These are phyloP conservation scores for Fusarium keratoplasticum DNA, from an alignment of 2,329 filamentous ascomycete species.

Conservation along the genomic window DNA sequence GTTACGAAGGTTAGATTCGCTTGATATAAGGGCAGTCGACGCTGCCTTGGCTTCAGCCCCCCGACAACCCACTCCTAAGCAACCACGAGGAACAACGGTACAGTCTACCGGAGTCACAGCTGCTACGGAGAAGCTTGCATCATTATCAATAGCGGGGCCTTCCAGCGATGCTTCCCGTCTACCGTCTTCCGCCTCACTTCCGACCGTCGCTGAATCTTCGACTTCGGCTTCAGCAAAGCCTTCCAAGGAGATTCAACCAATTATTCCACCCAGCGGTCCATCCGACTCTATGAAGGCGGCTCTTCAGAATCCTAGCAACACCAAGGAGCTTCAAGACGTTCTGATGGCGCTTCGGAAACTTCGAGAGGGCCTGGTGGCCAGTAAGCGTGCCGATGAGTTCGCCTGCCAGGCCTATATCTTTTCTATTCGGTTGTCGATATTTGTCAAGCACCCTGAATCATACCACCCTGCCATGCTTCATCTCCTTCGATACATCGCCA, in stretches of 20 bases:
- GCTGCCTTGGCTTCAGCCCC: constrained; percentile 16
- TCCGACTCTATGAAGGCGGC: constrained; percentile 26
- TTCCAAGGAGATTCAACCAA: constrained; percentile 16
- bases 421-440: constrained; percentile 84
- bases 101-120: neutral
- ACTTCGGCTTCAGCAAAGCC: constrained; percentile 15
- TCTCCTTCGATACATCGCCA: constrained; percentile 79
- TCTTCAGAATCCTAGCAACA: constrained; percentile 51
- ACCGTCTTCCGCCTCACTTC: neutral
- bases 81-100: neutral
- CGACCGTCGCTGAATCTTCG: constrained; percentile 1
- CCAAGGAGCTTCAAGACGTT: constrained; percentile 77
- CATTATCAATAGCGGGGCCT: neutral
- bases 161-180: neutral
- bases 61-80: constrained; percentile 17
- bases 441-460: constrained; percentile 84
- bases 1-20: constrained; percentile 77
- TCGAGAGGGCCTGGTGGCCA: constrained; percentile 87
- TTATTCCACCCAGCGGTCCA: constrained; percentile 25
- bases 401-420: constrained; percentile 92
- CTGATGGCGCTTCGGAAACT: constrained; percentile 90
- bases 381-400: constrained; percentile 81
- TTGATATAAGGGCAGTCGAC: constrained; percentile 51
- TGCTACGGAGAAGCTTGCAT: neutral
- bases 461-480: constrained; percentile 90